Evolutionary conservation across 176 grass and related monocot genomes (phyloP).

Genomic region (Miscanthus lutarioriparius): DNA sequence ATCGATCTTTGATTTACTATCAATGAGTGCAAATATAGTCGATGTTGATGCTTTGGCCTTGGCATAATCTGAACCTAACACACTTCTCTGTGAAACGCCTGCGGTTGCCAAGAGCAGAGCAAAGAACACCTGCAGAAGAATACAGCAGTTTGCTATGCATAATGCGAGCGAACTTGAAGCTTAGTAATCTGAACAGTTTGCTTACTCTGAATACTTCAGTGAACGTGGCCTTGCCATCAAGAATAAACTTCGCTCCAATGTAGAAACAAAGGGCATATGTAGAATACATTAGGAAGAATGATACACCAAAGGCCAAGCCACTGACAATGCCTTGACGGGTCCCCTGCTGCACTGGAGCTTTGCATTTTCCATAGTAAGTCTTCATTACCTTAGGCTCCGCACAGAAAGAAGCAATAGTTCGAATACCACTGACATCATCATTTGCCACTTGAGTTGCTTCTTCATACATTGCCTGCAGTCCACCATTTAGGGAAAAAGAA

Average conservation of each 20-base stretch:
- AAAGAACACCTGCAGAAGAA: constrained; percentile 45
- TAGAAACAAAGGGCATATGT: constrained; percentile 64
- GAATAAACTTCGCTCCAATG: constrained; percentile 41
- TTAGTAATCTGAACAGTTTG: neutral
- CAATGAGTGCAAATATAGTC: constrained; percentile 57
- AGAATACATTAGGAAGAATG: constrained; percentile 44
- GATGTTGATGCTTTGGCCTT: constrained; percentile 48
- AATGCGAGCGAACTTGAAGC: constrained; percentile 7
- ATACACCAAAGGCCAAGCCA: constrained; percentile 55
- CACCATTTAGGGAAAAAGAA: constrained; percentile 1
- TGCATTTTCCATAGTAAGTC: constrained; percentile 51
- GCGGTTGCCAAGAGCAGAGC: constrained; percentile 48
- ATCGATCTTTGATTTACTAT: constrained; percentile 47
- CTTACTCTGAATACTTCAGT: constrained; percentile 57
- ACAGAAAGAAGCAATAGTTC: constrained; percentile 59
- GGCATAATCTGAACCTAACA: constrained; percentile 40
- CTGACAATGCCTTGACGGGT: constrained; percentile 52
- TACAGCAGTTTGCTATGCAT: neutral
- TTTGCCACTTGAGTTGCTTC: constrained; percentile 63
- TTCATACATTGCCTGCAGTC: constrained; percentile 53
- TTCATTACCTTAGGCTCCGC: constrained; percentile 51
- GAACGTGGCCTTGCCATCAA: constrained; percentile 50
- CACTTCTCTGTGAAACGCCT: constrained; percentile 48
- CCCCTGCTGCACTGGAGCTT: constrained; percentile 43
- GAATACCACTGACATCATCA: constrained; percentile 55